Evolutionary conservation across 805 yeast species (phyloP).

Genomic region (Barnettozyma botsteinii): DNA sequence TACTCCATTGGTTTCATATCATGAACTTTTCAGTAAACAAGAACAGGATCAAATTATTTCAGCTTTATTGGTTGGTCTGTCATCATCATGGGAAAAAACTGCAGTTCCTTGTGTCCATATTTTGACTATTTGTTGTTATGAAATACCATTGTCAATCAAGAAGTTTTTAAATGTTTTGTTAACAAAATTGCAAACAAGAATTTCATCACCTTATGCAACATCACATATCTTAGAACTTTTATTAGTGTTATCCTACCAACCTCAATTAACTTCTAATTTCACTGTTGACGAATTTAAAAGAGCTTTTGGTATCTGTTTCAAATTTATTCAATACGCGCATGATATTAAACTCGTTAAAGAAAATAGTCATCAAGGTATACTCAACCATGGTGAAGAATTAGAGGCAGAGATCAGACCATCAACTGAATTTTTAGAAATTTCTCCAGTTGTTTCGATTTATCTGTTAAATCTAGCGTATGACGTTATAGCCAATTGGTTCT

Average conservation of each 20-base stretch:
- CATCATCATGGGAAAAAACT: slow-evolving; percentile 74
- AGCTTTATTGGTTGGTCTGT: slow-evolving; percentile 53
- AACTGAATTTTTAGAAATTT: slow-evolving; percentile 39
- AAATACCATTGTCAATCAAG: slow-evolving; percentile 67
- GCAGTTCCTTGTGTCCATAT: slow-evolving; percentile 75
- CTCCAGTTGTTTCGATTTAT: slow-evolving; percentile 53
- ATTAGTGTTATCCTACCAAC: slow-evolving; percentile 57
- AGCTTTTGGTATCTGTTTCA: slow-evolving; percentile 79
- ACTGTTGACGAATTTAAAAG: slow-evolving; percentile 72
- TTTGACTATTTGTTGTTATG: slow-evolving; percentile 73
- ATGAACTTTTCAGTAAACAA: slow-evolving; percentile 42
- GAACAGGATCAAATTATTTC: slow-evolving; percentile 62
- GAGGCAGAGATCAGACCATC: slow-evolving; percentile 51
- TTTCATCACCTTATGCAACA: slow-evolving; percentile 62
- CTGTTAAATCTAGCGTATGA: slow-evolving; percentile 57
- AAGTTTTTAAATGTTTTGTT: slow-evolving; percentile 63
- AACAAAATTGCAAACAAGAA: slow-evolving; percentile 67
- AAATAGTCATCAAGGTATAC: slow-evolving; percentile 26
- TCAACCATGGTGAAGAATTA: slow-evolving; percentile 36
- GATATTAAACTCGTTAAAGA: slow-evolving; percentile 34
- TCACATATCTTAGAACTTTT: slow-evolving; percentile 75
- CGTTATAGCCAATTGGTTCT: slow-evolving; percentile 67
- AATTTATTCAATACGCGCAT: slow-evolving; percentile 65
- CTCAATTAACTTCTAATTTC: slow-evolving; percentile 62
- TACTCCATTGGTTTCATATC: slow-evolving; percentile 59